A percentile compares a stretch with the other conserved stretches of the same genome.
Conservation (phyloP, 1,284 basidiomycete species). For the Anthracocystis setariae region DNA sequence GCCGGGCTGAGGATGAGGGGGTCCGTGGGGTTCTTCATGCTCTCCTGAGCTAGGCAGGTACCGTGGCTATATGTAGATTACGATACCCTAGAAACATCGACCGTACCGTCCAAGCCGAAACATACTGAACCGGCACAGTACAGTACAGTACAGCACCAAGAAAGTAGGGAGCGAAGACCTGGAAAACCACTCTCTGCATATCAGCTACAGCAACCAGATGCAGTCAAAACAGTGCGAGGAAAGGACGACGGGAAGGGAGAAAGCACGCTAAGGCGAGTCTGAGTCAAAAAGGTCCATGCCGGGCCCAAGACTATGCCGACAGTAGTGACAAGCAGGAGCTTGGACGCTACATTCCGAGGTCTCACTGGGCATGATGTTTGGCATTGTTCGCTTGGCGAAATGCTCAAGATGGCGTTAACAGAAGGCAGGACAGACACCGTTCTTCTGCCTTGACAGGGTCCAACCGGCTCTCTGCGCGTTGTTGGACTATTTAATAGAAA, state of each 20-base stretch:
- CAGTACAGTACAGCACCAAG: too few species aligned
- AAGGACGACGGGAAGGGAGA: neutral
- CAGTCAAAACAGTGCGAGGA: neutral
- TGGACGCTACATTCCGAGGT: conserved; percentile 8
- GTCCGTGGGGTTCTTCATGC: neutral
- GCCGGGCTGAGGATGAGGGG: neutral
- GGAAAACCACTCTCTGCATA: neutral
- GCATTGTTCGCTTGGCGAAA: neutral
- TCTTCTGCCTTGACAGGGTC: too few species aligned
- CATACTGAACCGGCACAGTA: too few species aligned
- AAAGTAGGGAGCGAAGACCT: neutral
- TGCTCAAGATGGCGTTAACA: neutral
- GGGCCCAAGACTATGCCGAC: neutral
- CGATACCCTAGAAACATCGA: neutral
- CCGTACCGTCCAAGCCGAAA: neutral
- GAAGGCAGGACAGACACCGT: too few species aligned
- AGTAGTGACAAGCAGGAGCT: neutral
- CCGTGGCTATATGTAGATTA: neutral
- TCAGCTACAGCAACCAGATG: neutral
- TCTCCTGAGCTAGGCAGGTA: neutral
- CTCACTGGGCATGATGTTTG: neutral
- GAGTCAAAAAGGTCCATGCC: neutral
- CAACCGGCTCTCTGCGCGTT: too few species aligned
- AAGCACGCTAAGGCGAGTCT: neutral
- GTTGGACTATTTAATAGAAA: too few species aligned